These are phyloP conservation scores for Thecaphora frezii DNA, from an alignment of 1,284 basidiomycete genomes.

Conservation along the genomic window DNA sequence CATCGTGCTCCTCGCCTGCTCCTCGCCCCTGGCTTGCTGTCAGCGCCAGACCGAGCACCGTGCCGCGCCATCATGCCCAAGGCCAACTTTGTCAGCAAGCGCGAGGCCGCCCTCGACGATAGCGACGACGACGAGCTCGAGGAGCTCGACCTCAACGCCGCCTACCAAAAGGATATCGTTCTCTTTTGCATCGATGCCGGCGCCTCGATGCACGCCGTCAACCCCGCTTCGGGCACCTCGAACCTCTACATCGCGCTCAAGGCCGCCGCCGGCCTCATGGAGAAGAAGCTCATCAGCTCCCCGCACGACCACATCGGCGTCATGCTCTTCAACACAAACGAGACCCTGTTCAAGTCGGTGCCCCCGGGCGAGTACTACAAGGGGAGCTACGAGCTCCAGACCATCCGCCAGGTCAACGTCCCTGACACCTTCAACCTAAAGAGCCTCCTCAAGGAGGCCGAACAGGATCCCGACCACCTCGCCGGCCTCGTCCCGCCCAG, in stretches of 20 bases:
- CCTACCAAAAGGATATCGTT: constrained; percentile 46
- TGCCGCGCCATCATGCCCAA: constrained; percentile 12
- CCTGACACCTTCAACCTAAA: constrained; percentile 62
- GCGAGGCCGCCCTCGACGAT: constrained; percentile 27
- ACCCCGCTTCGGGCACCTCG: constrained; percentile 38
- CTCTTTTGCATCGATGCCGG: constrained; percentile 93
- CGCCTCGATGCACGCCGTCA: constrained; percentile 73
- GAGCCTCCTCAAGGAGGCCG: constrained; percentile 65
- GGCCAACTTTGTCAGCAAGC: constrained; percentile 36
- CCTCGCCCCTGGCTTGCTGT: too few species aligned
- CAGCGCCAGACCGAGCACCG: too few species aligned
- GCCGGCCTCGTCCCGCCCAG: constrained; percentile 44
- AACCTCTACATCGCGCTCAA: constrained; percentile 69
- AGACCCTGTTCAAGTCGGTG: constrained; percentile 36
- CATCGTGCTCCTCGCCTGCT: too few species aligned
- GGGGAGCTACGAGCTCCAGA: constrained; percentile 74
- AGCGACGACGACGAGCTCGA: constrained; percentile 32
- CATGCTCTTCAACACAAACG: constrained; percentile 85
- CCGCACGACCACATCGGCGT: constrained; percentile 87
- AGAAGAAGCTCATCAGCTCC: constrained; percentile 82
- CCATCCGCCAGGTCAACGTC: constrained; percentile 75
- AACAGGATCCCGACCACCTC: constrained; percentile 52
- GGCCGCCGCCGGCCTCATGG: constrained; percentile 79
- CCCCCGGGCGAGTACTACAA: constrained; percentile 65
- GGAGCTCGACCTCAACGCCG: constrained; percentile 31